Conservation (phyloP, 2,329 filamentous ascomycete genomes). For the Colletotrichum scovillei region DNA sequence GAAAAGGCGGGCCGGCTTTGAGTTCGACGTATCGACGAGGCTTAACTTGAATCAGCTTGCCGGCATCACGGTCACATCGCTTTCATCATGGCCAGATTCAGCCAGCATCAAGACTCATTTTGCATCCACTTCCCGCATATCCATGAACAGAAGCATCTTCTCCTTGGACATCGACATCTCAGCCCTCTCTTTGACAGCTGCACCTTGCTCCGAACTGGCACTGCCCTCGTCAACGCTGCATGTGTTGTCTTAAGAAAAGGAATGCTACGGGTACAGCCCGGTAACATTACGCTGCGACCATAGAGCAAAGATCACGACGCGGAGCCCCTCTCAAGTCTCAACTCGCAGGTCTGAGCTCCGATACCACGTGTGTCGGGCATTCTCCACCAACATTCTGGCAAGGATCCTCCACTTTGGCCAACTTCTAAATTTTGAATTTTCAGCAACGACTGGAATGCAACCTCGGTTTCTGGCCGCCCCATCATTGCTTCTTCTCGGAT, state of each 20-base stretch:
- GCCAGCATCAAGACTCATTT: background rate
- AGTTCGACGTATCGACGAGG: background rate
- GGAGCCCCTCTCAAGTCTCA: background rate
- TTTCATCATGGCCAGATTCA: background rate
- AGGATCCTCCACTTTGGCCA: background rate
- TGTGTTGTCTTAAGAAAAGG: background rate
- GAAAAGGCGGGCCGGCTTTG: background rate
- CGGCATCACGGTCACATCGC: conserved; percentile 16
- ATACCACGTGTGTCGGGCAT: background rate
- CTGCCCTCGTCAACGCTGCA: background rate
- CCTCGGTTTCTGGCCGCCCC: background rate
- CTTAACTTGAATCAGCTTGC: background rate
- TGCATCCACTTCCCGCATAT: background rate
- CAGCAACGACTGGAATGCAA: background rate
- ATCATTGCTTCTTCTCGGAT: background rate
- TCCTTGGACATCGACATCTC: background rate
- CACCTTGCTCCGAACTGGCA: background rate
- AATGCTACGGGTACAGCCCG: background rate
- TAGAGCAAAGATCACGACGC: background rate
- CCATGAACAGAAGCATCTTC: background rate
- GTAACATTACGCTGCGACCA: background rate
- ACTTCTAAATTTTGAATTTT: background rate
- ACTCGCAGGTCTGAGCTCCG: background rate
- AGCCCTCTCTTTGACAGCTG: background rate
- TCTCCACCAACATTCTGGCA: background rate